Conservation (phyloP, 2,329 filamentous ascomycete genomes). For the Trichoderma koningiopsis region DNA sequence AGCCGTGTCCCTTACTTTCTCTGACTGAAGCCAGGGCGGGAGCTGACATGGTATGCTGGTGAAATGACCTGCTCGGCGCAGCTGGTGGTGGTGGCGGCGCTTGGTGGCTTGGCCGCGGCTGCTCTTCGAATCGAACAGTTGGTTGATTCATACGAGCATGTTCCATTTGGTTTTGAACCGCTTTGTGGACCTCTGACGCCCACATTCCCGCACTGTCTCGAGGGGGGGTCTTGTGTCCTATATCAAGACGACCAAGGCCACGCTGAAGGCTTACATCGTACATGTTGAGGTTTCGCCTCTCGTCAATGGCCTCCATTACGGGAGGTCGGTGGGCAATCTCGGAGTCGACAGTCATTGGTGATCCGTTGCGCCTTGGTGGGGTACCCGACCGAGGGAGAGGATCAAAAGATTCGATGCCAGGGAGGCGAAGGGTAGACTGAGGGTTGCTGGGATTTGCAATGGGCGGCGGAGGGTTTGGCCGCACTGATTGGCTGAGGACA, state of each 20-base stretch:
- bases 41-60: constrained; percentile 63
- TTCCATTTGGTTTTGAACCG: constrained; percentile 58
- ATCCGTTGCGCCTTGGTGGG: constrained; percentile 65
- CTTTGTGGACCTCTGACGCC: constrained; percentile 59
- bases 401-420: constrained; percentile 91
- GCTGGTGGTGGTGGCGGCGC: constrained; percentile 32
- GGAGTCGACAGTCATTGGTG: constrained; percentile 76
- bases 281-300: constrained; percentile 54
- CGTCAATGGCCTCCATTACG: constrained; percentile 43
- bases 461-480: constrained; percentile 55
- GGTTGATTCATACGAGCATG: constrained; percentile 50
- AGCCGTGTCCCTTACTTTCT: constrained; percentile 67
- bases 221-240: constrained; percentile 55
- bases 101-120: constrained; percentile 44
- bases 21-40: constrained; percentile 58
- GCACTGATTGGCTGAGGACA: constrained; percentile 69
- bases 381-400: constrained; percentile 66
- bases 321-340: constrained; percentile 44
- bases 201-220: constrained; percentile 56
- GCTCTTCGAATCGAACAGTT: constrained; percentile 58
- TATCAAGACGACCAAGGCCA: constrained; percentile 67
- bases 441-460: constrained; percentile 50
- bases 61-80: constrained; percentile 40
- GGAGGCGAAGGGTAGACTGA: constrained; percentile 68
- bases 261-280: constrained; percentile 69